Evolutionary conservation across 495 filamentous ascomycete genomes (phyloP).

Genomic region (Saxispiralis lemnorum): DNA sequence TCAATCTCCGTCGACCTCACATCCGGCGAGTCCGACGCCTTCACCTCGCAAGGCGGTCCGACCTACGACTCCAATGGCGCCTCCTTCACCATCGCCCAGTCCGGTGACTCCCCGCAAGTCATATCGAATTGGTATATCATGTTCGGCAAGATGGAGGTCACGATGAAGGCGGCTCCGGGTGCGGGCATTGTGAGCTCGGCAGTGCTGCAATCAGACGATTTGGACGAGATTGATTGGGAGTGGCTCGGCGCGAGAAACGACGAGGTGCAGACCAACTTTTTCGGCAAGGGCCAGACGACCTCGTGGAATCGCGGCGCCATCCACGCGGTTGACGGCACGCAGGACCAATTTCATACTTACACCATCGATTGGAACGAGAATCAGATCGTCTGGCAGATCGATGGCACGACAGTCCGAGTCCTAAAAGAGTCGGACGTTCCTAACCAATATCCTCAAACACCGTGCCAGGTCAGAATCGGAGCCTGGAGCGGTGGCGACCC

Average conservation of each 20-base stretch:
- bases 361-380: constrained; percentile 72
- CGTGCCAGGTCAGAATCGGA: constrained; percentile 73
- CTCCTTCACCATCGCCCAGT: constrained; percentile 63
- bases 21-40: constrained; percentile 46
- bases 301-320: constrained; percentile 55
- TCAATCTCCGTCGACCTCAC: constrained; percentile 68
- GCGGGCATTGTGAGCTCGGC: constrained; percentile 66
- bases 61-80: constrained; percentile 63
- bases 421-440: constrained; percentile 42
- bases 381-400: constrained; percentile 66
- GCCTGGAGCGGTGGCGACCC: constrained; percentile 76
- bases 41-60: constrained; percentile 46
- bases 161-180: constrained; percentile 43
- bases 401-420: constrained; percentile 50
- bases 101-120: constrained; percentile 71
- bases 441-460: constrained; percentile 75
- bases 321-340: constrained; percentile 39
- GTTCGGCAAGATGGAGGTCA: constrained; percentile 45
- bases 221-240: constrained; percentile 92
- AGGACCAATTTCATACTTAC: constrained; percentile 65
- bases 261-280: constrained; percentile 80
- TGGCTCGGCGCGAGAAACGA: constrained; percentile 49
- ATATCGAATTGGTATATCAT: constrained; percentile 59
- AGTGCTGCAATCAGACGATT: constrained; percentile 72
- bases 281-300: constrained; percentile 66